Percentiles rank a stretch among this genome's conserved stretches.
Conservation (phyloP, 305 asterid genomes). For the Fraxinus greggii region DNA sequence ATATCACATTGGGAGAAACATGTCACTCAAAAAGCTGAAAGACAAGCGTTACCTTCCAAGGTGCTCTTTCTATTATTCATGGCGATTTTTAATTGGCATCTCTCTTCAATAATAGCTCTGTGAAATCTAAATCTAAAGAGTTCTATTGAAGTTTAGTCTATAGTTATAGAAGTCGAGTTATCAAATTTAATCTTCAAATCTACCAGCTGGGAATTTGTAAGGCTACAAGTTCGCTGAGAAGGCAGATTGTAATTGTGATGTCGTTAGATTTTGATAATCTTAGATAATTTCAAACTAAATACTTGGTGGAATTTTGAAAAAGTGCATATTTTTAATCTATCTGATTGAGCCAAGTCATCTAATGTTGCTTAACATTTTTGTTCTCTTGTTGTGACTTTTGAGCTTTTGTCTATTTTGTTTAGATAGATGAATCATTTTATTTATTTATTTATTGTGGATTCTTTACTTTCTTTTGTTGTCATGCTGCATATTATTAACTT, state of each 20-base stretch:
- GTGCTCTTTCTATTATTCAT: conserved; percentile 5
- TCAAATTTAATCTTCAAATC: neutral
- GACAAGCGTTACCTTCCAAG: neutral
- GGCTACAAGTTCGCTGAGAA: conserved; percentile 8
- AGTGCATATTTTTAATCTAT: neutral
- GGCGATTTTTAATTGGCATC: conserved; percentile 16
- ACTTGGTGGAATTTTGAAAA: neutral
- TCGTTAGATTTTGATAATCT: neutral
- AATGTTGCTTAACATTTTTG: conserved; percentile 7
- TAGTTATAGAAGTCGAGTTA: conserved; percentile 2
- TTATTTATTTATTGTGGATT: neutral
- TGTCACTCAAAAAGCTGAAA: neutral
- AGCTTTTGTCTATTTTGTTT: conserved; percentile 5
- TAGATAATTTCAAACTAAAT: neutral
- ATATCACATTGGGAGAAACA: neutral
- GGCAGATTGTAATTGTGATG: conserved; percentile 14
- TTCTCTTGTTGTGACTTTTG: neutral
- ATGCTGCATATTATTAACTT: neutral
- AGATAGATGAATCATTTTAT: neutral
- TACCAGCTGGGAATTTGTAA: conserved; percentile 14
- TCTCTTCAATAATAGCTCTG: conserved; percentile 12
- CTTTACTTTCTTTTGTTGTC: neutral
- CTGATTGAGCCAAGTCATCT: conserved; percentile 1
- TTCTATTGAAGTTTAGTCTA: conserved; percentile 5
- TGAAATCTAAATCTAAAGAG: neutral